A percentile compares a stretch with the other conserved stretches of the same genome.
Evolutionary conservation across 2,329 filamentous ascomycete species (phyloP).

Genomic region (Ophiostoma triangulosporum): DNA sequence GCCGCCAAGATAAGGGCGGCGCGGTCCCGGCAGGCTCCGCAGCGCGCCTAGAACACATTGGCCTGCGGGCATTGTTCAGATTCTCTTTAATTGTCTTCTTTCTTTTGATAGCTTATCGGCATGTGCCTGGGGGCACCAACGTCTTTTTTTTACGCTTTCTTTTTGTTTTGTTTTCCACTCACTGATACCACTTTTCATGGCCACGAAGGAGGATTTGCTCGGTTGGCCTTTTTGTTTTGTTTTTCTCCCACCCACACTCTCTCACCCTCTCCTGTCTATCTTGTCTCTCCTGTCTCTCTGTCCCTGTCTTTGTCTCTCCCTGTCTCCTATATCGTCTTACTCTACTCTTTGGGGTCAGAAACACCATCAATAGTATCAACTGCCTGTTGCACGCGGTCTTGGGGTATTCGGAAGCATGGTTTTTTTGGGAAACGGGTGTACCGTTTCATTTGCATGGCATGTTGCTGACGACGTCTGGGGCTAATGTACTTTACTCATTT

Average conservation of each 20-base stretch:
- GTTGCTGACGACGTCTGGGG: background rate
- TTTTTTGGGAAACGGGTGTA: background rate
- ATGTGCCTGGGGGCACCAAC: background rate
- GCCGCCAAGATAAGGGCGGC: slow-evolving; percentile 49
- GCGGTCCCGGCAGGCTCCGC: slow-evolving; percentile 17
- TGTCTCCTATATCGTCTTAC: background rate
- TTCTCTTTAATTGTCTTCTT: background rate
- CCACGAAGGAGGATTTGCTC: background rate
- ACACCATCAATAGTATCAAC: background rate
- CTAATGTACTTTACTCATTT: background rate
- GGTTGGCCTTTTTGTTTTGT: background rate
- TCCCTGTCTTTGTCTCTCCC: background rate
- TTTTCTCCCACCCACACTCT: background rate
- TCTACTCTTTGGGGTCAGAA: background rate
- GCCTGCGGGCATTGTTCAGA: background rate
- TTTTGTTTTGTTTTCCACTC: background rate
- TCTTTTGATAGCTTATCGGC: background rate
- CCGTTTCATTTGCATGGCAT: background rate
- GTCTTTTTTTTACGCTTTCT: background rate
- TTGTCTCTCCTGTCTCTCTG: background rate
- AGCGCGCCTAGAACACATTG: background rate
- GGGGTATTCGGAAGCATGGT: background rate
- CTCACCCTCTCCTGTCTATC: background rate
- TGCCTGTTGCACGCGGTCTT: background rate
- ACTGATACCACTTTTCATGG: slow-evolving; percentile 2